Conservation (phyloP, 768 basidiomycete species). For the Russula virescens region DNA sequence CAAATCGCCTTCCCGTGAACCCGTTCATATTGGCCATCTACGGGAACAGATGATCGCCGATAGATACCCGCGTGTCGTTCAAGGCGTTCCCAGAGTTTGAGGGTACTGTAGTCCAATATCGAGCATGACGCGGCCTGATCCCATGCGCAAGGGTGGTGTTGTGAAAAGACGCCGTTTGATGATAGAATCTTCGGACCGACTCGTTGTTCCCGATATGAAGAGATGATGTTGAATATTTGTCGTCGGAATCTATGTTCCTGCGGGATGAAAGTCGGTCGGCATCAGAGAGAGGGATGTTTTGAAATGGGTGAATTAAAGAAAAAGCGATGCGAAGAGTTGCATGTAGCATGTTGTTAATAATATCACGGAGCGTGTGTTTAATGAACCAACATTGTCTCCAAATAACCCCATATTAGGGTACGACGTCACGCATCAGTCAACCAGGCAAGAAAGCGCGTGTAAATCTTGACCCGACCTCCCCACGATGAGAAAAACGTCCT, state of each 20-base stretch:
- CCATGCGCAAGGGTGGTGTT: constrained; percentile 12
- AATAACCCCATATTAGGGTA: constrained; percentile 3
- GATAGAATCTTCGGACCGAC: neutral
- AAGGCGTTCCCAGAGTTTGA: constrained; percentile 44
- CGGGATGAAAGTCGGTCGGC: too few species aligned
- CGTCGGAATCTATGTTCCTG: neutral
- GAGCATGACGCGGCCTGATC: constrained; percentile 2
- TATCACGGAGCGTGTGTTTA: too few species aligned
- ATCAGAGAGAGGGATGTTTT: too few species aligned
- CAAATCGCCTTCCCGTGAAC: neutral
- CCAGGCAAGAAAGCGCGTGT: neutral
- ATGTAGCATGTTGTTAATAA: too few species aligned
- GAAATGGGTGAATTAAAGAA: too few species aligned
- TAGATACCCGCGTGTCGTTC: constrained; percentile 64
- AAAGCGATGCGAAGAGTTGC: too few species aligned
- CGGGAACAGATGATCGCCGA: constrained; percentile 51
- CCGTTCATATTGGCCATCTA: neutral
- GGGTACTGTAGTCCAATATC: constrained; percentile 5
- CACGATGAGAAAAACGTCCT: constrained; percentile 64
- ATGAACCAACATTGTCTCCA: too few species aligned
- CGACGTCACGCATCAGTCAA: constrained; percentile 2
- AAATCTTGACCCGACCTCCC: neutral
- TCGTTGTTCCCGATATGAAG: constrained; percentile 15
- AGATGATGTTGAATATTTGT: neutral
- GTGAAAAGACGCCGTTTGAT: constrained; percentile 2